These are phyloP conservation scores for Grosmannia serpens DNA, from an alignment of 2,329 filamentous ascomycete species.

Conservation along the genomic window DNA sequence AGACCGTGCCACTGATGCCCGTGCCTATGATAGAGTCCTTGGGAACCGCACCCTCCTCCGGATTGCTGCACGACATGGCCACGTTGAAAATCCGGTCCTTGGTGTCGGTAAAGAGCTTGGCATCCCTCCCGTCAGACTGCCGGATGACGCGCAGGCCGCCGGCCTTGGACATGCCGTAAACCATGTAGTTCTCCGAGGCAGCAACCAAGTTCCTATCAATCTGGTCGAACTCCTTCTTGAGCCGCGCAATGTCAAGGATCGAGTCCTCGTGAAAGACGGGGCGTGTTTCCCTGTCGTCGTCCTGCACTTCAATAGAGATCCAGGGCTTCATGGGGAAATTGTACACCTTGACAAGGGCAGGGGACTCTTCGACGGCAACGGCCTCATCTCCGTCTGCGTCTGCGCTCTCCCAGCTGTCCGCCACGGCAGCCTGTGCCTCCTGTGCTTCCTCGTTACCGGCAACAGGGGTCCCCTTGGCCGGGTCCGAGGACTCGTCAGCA, in stretches of 20 bases:
- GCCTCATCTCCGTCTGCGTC: constrained; percentile 56
- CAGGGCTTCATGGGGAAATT: constrained; percentile 97
- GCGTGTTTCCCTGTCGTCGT: constrained; percentile 41
- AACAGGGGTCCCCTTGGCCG: constrained; percentile 22
- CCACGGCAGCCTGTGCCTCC: constrained; percentile 49
- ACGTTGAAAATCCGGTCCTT: constrained; percentile 95
- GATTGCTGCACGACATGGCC: constrained; percentile 59
- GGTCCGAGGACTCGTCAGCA: constrained; percentile 7
- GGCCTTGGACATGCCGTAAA: constrained; percentile 87
- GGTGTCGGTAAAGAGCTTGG: constrained; percentile 82
- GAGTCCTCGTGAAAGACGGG: constrained; percentile 63
- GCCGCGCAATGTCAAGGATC: constrained; percentile 81
- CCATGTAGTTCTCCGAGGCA: constrained; percentile 82
- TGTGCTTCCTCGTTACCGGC: constrained; percentile 47
- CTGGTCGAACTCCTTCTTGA: constrained; percentile 98
- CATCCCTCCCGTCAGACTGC: constrained; percentile 85
- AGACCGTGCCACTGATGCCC: constrained; percentile 90
- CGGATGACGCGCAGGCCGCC: constrained; percentile 87
- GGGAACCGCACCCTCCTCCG: constrained; percentile 41
- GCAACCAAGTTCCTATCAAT: constrained; percentile 88
- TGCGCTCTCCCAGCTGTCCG: constrained; percentile 87
- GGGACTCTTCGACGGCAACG: constrained; percentile 51
- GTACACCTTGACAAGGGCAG: constrained; percentile 64
- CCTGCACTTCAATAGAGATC: constrained; percentile 71
- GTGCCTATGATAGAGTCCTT: constrained; percentile 83